Evolutionary conservation across 2,329 filamentous ascomycete species (phyloP).

Genomic region (Fusarium globosum): DNA sequence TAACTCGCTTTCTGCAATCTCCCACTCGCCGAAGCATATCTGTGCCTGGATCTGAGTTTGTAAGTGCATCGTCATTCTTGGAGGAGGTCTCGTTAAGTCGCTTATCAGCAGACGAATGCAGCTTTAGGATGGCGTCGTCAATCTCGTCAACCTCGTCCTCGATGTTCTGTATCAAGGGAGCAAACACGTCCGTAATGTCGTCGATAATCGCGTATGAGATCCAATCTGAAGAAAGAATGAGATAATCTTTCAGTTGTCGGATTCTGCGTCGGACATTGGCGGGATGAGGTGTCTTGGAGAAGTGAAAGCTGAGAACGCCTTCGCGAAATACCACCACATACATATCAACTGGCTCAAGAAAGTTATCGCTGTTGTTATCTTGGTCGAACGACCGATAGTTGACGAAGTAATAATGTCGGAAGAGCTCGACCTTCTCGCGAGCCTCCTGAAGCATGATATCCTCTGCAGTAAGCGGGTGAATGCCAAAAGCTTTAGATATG

Average conservation of each 20-base stretch:
- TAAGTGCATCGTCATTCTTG: slow-evolving; percentile 58
- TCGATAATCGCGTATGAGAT: slow-evolving; percentile 98
- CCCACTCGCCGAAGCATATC: slow-evolving; percentile 95
- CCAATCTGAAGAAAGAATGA: slow-evolving; percentile 95
- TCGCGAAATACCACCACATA: slow-evolving; percentile 97
- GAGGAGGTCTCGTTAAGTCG: slow-evolving; percentile 57
- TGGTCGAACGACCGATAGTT: slow-evolving; percentile 99
- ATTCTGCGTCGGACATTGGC: slow-evolving; percentile 95
- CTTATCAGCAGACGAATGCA: slow-evolving; percentile 72
- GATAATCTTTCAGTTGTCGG: slow-evolving; percentile 91
- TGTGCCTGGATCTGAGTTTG: slow-evolving; percentile 62
- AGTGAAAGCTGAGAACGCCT: slow-evolving; percentile 96
- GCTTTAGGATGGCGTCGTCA: slow-evolving; percentile 86
- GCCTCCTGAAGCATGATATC: slow-evolving; percentile 98
- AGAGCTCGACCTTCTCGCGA: slow-evolving; percentile 97
- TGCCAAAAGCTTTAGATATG: slow-evolving; percentile 90
- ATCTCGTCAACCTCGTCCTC: slow-evolving; percentile 98
- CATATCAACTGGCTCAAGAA: slow-evolving; percentile 95
- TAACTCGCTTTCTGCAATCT: slow-evolving; percentile 96
- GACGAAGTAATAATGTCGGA: slow-evolving; percentile 98
- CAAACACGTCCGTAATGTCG: slow-evolving; percentile 97
- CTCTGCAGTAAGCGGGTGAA: slow-evolving; percentile 94
- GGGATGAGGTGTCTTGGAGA: slow-evolving; percentile 93
- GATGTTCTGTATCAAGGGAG: slow-evolving; percentile 89
- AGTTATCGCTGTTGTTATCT: slow-evolving; percentile 87